Evolutionary conservation across 2,329 filamentous ascomycete genomes (phyloP).

Genomic region (Apiospora arundinis): DNA sequence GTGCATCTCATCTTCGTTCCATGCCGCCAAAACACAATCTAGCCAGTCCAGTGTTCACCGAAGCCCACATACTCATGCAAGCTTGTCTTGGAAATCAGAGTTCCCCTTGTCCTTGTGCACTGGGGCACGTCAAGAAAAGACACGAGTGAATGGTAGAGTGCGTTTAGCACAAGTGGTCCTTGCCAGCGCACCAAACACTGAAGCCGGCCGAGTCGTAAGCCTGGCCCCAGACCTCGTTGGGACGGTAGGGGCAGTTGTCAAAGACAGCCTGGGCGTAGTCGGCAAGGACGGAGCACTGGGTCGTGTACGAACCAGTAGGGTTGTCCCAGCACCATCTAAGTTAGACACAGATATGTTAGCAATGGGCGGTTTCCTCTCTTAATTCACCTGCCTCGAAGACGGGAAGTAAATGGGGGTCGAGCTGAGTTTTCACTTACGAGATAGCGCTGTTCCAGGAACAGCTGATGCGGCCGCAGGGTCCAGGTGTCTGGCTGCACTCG

Average conservation of each 20-base stretch:
- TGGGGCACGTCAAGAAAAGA: neutral
- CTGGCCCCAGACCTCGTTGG: neutral
- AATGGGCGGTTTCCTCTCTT: neutral
- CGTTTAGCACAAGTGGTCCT: neutral
- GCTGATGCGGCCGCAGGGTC: neutral
- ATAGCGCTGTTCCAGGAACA: slow-evolving; percentile 7
- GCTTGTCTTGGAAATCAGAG: neutral
- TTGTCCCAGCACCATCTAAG: neutral
- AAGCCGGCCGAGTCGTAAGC: neutral
- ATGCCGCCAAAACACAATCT: neutral
- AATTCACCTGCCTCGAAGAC: too few species aligned
- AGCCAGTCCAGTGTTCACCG: neutral
- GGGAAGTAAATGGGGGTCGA: neutral
- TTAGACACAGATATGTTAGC: neutral
- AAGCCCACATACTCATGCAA: neutral
- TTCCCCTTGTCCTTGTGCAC: neutral
- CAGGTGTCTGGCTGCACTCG: neutral
- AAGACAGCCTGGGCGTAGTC: neutral
- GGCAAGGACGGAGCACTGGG: neutral
- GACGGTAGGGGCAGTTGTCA: neutral
- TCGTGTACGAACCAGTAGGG: neutral
- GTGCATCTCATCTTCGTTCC: neutral
- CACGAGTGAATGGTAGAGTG: neutral
- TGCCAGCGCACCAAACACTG: neutral
- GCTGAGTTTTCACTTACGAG: neutral